phyloP scores from a whole-genome alignment of 495 filamentous ascomycete genomes.

The Barbatosphaeria neglecta region DNA sequence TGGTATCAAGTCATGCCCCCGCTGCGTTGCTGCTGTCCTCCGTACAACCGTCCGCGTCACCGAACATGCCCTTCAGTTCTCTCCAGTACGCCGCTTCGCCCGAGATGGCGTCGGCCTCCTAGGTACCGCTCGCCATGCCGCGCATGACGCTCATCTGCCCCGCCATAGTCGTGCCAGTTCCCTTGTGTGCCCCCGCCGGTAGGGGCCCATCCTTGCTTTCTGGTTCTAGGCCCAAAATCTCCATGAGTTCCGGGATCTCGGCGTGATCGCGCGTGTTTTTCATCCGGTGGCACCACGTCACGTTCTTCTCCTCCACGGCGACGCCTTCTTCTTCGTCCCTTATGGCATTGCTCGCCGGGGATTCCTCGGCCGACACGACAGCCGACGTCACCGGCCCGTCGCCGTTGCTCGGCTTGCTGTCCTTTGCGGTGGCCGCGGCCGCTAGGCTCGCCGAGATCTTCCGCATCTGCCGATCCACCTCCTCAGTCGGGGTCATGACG shows the following conservation, averaged over 20 bases:
- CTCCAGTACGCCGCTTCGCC: not conserved
- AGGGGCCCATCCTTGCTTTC: constrained; percentile 30
- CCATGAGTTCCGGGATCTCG: constrained; percentile 51
- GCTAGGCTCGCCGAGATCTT: not conserved
- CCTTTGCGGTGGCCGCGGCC: not conserved
- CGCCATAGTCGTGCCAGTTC: constrained; percentile 30
- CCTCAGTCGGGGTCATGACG: constrained; percentile 17
- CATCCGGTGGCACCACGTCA: constrained; percentile 82
- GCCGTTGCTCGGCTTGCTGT: no score
- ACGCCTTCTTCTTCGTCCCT: constrained; percentile 13
- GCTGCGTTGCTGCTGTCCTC: not conserved
- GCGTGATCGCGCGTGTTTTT: constrained; percentile 64
- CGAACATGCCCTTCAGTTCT: not conserved
- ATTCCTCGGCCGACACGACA: not conserved
- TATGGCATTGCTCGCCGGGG: constrained; percentile 2
- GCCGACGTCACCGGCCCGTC: not conserved
- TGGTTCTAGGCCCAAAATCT: constrained; percentile 48
- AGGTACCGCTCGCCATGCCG: constrained; percentile 1
- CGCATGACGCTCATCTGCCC: constrained; percentile 27
- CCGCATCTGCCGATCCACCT: constrained; percentile 9
- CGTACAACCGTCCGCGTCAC: not conserved
- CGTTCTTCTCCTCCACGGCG: constrained; percentile 37
- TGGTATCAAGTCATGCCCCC: no score
- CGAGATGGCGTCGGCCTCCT: not conserved
- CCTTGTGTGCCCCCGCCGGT: constrained; percentile 32